Evolutionary conservation across 2,329 filamentous ascomycete species (phyloP).

Genomic region (Dothidotthia symphoricarpi): DNA sequence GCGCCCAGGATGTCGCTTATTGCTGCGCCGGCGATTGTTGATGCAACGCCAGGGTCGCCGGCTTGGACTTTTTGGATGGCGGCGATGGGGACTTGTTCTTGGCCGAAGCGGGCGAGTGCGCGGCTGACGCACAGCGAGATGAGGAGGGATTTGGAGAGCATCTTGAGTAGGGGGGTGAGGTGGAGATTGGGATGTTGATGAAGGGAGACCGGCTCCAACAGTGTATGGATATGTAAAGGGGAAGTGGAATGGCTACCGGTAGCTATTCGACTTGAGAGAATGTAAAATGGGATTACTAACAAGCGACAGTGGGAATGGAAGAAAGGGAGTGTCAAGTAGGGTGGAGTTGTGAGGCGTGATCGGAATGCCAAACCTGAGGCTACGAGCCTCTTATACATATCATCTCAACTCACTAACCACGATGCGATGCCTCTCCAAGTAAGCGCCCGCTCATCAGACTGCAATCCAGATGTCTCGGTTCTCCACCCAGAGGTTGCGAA

Average conservation of each 20-base stretch:
- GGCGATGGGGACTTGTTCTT: constrained; percentile 60
- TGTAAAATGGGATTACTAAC: no score
- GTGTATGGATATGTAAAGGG: constrained; percentile 3
- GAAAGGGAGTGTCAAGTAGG: no score
- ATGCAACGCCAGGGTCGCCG: constrained; percentile 60
- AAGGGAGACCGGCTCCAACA: no score
- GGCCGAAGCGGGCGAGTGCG: constrained; percentile 55
- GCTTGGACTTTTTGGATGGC: constrained; percentile 55
- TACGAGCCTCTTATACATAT: no score
- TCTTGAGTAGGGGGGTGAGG: constrained; percentile 23
- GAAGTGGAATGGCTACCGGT: constrained; percentile 1
- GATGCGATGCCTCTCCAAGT: no score
- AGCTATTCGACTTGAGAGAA: no score
- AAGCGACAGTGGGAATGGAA: no score
- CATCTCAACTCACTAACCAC: no score
- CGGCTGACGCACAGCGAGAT: constrained; percentile 36
- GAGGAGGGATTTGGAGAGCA: constrained; percentile 37
- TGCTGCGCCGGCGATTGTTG: constrained; percentile 62
- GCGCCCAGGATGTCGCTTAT: constrained; percentile 63
- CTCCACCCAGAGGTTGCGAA: no score
- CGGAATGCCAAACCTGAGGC: neutral
- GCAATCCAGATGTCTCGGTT: no score
- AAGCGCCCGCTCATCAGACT: no score
- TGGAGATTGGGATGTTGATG: neutral
- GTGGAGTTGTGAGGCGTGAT: no score